Conservation (phyloP, 495 filamentous ascomycete species). For the Xylaria castorea region DNA sequence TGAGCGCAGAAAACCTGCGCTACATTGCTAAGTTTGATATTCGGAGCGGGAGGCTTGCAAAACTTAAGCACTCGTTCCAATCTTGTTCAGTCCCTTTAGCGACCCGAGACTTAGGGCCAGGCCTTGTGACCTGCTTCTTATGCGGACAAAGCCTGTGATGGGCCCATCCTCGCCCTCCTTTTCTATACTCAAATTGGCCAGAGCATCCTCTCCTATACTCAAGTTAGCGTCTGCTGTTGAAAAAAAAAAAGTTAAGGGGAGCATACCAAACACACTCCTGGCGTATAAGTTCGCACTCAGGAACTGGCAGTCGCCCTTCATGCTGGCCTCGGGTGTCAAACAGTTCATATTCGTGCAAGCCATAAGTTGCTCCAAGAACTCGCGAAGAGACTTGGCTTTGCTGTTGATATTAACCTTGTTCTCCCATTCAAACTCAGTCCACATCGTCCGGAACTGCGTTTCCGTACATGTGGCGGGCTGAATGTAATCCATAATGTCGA, state of each 20-base stretch:
- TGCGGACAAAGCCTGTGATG: conserved; percentile 98
- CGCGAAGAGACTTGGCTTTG: conserved; percentile 89
- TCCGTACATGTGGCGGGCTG: conserved; percentile 96
- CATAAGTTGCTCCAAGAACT: conserved; percentile 95
- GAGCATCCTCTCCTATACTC: conserved; percentile 89
- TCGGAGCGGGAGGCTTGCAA: not conserved
- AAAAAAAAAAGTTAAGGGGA: not conserved
- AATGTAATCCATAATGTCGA: conserved; percentile 99
- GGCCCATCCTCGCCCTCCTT: conserved; percentile 95
- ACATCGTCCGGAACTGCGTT: conserved; percentile 99
- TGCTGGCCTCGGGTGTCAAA: conserved; percentile 91
- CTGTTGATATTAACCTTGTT: conserved; percentile 99
- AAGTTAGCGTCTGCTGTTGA: conserved; percentile 30
- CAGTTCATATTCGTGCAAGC: conserved; percentile 98
- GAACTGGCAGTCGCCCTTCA: conserved; percentile 98
- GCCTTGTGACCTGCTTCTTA: conserved; percentile 96
- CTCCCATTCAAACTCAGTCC: conserved; percentile 99
- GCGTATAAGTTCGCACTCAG: conserved; percentile 97
- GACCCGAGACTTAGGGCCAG: conserved; percentile 92
- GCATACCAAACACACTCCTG: conserved; percentile 97
- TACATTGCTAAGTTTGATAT: not conserved
- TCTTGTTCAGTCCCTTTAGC: conserved; percentile 93
- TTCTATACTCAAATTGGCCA: conserved; percentile 97
- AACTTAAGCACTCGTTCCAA: conserved; percentile 58
- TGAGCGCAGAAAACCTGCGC: conserved; percentile 15